phyloP scores from a whole-genome alignment of 139 green algal species.

The Nannochloris sp. region DNA sequence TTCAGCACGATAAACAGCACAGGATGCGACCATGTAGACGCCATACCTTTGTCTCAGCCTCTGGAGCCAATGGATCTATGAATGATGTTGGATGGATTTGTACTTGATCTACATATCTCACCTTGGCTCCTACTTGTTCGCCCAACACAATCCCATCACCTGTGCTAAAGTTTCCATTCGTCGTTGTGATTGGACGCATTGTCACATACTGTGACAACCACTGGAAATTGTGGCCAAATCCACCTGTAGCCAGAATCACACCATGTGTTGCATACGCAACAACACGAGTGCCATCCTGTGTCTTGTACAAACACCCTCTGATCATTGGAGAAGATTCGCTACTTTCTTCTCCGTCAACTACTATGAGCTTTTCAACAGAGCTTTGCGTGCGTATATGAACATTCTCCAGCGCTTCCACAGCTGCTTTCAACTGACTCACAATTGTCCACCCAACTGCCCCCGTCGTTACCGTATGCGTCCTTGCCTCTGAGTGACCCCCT shows the following conservation, averaged over 20 bases:
- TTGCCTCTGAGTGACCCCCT: constrained; percentile 37
- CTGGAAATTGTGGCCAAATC: constrained; percentile 48
- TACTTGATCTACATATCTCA: constrained; percentile 56
- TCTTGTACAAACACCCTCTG: neutral
- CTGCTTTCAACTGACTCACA: constrained; percentile 30
- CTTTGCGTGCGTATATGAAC: neutral
- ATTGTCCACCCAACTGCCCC: constrained; percentile 51
- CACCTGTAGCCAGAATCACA: constrained; percentile 57
- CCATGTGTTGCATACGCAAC: constrained; percentile 19
- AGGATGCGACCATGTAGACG: neutral
- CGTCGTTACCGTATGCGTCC: constrained; percentile 11
- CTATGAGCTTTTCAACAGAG: no score
- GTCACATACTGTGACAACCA: constrained; percentile 32
- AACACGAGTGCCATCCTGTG: neutral
- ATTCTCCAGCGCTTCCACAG: neutral
- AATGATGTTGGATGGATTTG: constrained; percentile 72
- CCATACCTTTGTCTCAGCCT: constrained; percentile 16
- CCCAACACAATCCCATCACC: constrained; percentile 42
- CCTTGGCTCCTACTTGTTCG: constrained; percentile 15
- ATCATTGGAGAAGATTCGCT: neutral
- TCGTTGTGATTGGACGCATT: constrained; percentile 46
- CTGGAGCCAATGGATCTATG: constrained; percentile 47
- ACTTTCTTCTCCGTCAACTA: no score
- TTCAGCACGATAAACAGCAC: neutral
- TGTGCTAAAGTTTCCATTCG: constrained; percentile 59